These are phyloP conservation scores for Bipolaris cookei DNA, from an alignment of 2,329 filamentous ascomycete genomes.

Conservation along the genomic window DNA sequence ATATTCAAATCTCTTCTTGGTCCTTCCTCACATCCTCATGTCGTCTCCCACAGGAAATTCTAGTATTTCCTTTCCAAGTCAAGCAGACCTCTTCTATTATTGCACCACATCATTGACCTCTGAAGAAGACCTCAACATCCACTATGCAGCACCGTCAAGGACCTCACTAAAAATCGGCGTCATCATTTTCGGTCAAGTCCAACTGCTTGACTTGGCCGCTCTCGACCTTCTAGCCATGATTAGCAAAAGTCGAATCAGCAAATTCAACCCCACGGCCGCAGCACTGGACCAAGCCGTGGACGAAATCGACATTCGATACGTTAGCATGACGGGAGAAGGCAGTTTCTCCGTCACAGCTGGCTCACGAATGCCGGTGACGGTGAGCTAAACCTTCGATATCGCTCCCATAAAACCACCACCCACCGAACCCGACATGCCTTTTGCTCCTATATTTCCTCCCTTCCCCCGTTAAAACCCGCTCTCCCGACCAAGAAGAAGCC, in stretches of 20 bases:
- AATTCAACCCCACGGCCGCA: constrained; percentile 29
- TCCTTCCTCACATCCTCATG: constrained; percentile 28
- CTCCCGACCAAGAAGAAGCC: constrained; percentile 36
- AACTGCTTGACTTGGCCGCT: constrained; percentile 43
- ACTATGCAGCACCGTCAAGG: constrained; percentile 43
- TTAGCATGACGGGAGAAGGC: constrained; percentile 47
- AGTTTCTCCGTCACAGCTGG: constrained; percentile 46
- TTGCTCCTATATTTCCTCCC: constrained; percentile 5
- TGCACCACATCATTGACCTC: constrained; percentile 46
- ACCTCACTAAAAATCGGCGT: constrained; percentile 45
- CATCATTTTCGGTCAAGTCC: constrained; percentile 37
- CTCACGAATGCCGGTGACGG: constrained; percentile 48
- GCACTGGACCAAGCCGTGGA: constrained; percentile 44
- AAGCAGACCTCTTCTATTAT: constrained; percentile 47
- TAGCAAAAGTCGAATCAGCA: constrained; percentile 36
- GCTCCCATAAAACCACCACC: constrained; percentile 32
- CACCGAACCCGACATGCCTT: not conserved
- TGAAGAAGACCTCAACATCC: constrained; percentile 42
- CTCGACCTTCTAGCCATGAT: constrained; percentile 45
- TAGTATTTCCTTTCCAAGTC: constrained; percentile 40
- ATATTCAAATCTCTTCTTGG: not conserved
- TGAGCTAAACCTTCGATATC: constrained; percentile 42
- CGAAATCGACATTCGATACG: constrained; percentile 47
- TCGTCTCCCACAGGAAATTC: constrained; percentile 44
- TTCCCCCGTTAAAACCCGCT: constrained; percentile 22